Evolutionary conservation across 495 filamentous ascomycete species (phyloP), one percentile per base, ranked within the genome.

Genomic region (Neurospora sp.): DNA sequence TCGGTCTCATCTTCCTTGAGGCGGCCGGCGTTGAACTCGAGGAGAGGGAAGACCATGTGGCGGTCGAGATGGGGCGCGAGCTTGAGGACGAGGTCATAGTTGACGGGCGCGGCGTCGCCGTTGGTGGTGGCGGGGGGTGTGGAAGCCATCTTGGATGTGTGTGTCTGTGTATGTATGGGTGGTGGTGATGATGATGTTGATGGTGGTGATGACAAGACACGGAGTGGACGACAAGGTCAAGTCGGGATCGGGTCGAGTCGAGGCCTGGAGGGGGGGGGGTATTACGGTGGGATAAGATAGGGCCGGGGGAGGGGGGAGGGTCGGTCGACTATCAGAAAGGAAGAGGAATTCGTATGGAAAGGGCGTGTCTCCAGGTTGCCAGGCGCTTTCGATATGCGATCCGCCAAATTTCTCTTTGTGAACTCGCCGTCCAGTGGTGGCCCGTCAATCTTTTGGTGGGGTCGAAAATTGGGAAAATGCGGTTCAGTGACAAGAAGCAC

Each of bases 51-150:
- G 78, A 97, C 91, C 74, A 98, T 85, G 84, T 99, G 96, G 70
- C 96, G 91, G 87, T 98, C 96, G 82, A 99, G 92, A 81, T 97
- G 89, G 68, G 91, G 90, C 77, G 97, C 91, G 76, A 99, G 85
- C 82, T 96, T 95, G 76, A 92, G 92, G 69, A 98, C 85, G 65
- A 98, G 79, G 83, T 96, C 92, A 86, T 96, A 84, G 84, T 84
- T 80, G 88, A 83, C 73, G 77, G 86, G 84, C 83, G 71, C 86
- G 81, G 74, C 83, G 53, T 42, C 86, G 79, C 87, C 89, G 83
- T 91, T 78, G 73, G 75, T 61, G 71, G 76, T 88, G 53, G 53
- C 53, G 53, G 53, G 53, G 75, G 92, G 40, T 40, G 74, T 73
- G 74, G 76, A 74, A 73, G 76, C 76, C 79, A 81, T 81, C 69